These are phyloP conservation scores for Ascochyta viciae-villosae DNA, from an alignment of 2,329 filamentous ascomycete genomes.

Conservation along the genomic window DNA sequence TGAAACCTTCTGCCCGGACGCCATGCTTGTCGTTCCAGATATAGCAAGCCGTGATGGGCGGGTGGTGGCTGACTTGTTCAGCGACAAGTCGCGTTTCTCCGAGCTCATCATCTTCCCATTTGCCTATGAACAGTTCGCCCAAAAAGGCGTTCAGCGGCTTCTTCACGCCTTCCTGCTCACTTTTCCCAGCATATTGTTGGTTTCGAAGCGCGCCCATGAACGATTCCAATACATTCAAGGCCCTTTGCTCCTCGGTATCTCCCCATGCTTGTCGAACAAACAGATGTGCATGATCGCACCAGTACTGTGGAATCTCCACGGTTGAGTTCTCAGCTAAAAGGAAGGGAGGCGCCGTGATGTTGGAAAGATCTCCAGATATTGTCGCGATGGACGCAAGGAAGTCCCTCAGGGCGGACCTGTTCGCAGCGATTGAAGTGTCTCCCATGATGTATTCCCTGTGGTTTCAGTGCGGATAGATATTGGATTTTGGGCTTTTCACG, in stretches of 20 bases:
- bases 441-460: constrained; percentile 15
- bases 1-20: constrained; percentile 55
- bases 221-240: constrained; percentile 58
- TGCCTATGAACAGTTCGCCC: constrained; percentile 56
- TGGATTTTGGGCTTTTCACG: neutral
- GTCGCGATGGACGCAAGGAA: constrained; percentile 52
- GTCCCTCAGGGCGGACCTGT: constrained; percentile 43
- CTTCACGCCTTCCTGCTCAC: constrained; percentile 54
- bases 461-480: neutral
- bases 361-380: constrained; percentile 55
- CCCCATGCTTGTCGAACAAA: constrained; percentile 56
- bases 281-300: constrained; percentile 55
- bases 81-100: constrained; percentile 52
- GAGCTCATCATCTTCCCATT: constrained; percentile 39
- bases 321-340: constrained; percentile 55
- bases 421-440: constrained; percentile 31
- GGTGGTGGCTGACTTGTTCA: constrained; percentile 57
- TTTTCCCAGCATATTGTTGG: constrained; percentile 57
- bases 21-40: constrained; percentile 55
- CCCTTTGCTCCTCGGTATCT: constrained; percentile 49
- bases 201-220: constrained; percentile 56
- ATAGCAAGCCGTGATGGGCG: constrained; percentile 57
- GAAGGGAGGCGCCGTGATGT: constrained; percentile 57
- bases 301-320: constrained; percentile 56
- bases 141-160: constrained; percentile 61